These are phyloP conservation scores for Botrytis byssoidea DNA, from an alignment of 2,329 filamentous ascomycete species.

Conservation along the genomic window DNA sequence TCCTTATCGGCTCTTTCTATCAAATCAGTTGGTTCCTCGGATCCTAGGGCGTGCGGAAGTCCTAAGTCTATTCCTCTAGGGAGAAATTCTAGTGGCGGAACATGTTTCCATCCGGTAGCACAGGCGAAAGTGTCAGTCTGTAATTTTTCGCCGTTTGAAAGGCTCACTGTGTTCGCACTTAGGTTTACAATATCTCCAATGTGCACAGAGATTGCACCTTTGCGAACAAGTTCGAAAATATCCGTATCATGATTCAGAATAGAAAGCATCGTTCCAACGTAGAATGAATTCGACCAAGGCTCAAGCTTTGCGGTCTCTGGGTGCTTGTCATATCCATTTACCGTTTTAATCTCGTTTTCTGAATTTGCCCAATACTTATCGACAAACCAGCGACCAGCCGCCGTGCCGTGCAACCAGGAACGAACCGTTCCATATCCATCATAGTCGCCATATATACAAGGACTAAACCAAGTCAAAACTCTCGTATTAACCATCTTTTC, in stretches of 20 bases:
- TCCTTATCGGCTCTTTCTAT: slow-evolving; percentile 50
- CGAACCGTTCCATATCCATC: slow-evolving; percentile 58
- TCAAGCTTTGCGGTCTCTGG: slow-evolving; percentile 54
- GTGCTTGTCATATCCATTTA: slow-evolving; percentile 54
- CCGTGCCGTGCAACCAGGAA: slow-evolving; percentile 56
- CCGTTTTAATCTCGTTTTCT: slow-evolving; percentile 52
- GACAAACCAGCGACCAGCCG: slow-evolving; percentile 55
- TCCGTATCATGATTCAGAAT: slow-evolving; percentile 60
- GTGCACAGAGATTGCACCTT: slow-evolving; percentile 53
- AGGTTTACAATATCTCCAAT: slow-evolving; percentile 52
- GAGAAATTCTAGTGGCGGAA: slow-evolving; percentile 52
- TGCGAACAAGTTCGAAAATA: slow-evolving; percentile 55
- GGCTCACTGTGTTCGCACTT: slow-evolving; percentile 47
- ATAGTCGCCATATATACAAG: slow-evolving; percentile 67
- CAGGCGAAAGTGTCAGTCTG: slow-evolving; percentile 53
- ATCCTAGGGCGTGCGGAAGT: slow-evolving; percentile 46
- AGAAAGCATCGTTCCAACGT: slow-evolving; percentile 53
- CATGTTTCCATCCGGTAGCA: slow-evolving; percentile 59
- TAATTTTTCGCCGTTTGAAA: slow-evolving; percentile 50
- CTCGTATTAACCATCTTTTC: slow-evolving; percentile 67
- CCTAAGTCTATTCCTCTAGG: slow-evolving; percentile 50
- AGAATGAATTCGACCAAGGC: slow-evolving; percentile 52
- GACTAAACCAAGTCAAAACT: slow-evolving; percentile 70
- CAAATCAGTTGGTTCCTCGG: slow-evolving; percentile 37
- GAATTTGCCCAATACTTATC: slow-evolving; percentile 58